Evolutionary conservation across 2,329 filamentous ascomycete genomes (phyloP), one percentile per base, ranked within the genome.

Genomic region (Ascochyta pisi): DNA sequence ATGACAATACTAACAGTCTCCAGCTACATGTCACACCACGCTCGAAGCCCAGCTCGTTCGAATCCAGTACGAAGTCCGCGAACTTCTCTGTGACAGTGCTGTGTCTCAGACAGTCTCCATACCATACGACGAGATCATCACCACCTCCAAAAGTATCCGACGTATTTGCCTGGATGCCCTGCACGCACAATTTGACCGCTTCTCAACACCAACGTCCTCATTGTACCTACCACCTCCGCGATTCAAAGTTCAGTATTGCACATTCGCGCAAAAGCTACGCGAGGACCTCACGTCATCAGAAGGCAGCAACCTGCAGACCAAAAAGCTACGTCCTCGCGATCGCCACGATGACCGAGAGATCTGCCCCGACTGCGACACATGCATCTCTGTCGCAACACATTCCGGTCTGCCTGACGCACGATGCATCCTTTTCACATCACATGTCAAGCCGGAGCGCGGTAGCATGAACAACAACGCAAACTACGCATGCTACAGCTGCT

Each of bases 401-500:
- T 71, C 71, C 2, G 72, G 72, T 6, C 61, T 75, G 0, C 70
- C 70, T 0, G 59, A 68, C 4, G 69, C 69, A 37, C 60, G 70
- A 31, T 65, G 60, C 40, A 65, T 73, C 26, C 66, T 75, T 1
- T 74, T 74, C 57, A 60, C 64, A 22, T 72, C 68, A 3, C 73
- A 75, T 43, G 16, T 53, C 29, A 34, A 44, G 19, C 54, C 49
- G 0, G 54, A 52, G 27, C n/a, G 19, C 2, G 60, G 59, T 19
- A 46, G 53, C 19, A 43, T 24, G 8, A 40, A 39, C 9, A 4
- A 42, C 0, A 60, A 65, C 16, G 67, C 72, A 4, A 70, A 56
- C 7, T 75, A 70, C 40, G 71, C 72, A 0, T 75, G 72, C 51
- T 68, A 63, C 13, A 68, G 70, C 55, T 75, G 72, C 54, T 72